Conservation (phyloP, 208 protist species). For the Acanthamoeba quina region DNA sequence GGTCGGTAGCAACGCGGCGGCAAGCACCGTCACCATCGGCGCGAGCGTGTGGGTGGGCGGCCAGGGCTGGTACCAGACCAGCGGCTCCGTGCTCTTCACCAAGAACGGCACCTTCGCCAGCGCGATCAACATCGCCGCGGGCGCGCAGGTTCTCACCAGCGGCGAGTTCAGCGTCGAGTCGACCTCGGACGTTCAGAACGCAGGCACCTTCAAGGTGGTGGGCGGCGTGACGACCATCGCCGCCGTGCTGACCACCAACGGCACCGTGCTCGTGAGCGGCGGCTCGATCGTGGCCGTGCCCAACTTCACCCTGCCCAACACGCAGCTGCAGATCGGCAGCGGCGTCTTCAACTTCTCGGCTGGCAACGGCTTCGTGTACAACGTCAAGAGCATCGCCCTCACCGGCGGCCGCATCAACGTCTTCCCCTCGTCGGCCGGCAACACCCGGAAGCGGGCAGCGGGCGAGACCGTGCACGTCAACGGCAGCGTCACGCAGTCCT, state of each 20-base stretch:
- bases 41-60: constrained; percentile 38
- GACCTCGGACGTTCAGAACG: constrained; percentile 9
- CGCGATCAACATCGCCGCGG: constrained; percentile 20
- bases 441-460: neutral
- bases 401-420: constrained; percentile 39
- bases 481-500: constrained; percentile 1
- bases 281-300: constrained; percentile 41
- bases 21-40: neutral
- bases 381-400: constrained; percentile 6
- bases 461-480: neutral
- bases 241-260: constrained; percentile 8
- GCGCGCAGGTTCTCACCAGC: constrained; percentile 11
- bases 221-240: constrained; percentile 34
- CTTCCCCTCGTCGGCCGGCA: neutral
- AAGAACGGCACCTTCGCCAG: constrained; percentile 67
- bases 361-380: constrained; percentile 45
- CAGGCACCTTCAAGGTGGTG: constrained; percentile 49
- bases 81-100: constrained; percentile 40
- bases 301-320: constrained; percentile 58
- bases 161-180: constrained; percentile 40
- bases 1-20: neutral
- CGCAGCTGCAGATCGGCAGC: constrained; percentile 4
- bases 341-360: constrained; percentile 52
- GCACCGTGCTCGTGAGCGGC: constrained; percentile 50
- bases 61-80: constrained; percentile 42